Base-by-base conservation (phyloP, 73 alveolate species). In the Loxodes magnus region DNA sequence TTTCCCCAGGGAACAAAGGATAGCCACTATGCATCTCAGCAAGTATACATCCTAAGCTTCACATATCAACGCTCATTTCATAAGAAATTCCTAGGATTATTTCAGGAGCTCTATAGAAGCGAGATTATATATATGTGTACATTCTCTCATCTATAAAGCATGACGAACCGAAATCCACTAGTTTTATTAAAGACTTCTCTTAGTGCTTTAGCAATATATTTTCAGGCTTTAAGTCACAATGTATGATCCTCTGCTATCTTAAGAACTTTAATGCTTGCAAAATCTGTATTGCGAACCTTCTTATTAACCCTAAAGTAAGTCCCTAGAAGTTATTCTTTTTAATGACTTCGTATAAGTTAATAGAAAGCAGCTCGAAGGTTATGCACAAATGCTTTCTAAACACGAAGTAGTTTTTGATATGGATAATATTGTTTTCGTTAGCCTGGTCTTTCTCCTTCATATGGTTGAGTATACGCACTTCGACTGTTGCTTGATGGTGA, bases 51-150 rank as follows among this genome's bases (percentile, higher is more conserved):
- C 89, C 98, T 37, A 90, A 79, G 39, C 93, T 71, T 97, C 98
- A 90, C 88, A 90, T 90, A 79, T 90, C 98, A 23, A 87, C 88
- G 12, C 89, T 87, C 25, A 71, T 77, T 27, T 88, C 84, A 64
- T 90, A 90, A 23, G 81, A 73, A 41, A 87, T 73, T 9, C 98
- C 98, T 25, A 90, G 79, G 43, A 90, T 90, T 4, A 90, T 87
- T 62, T 90, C 98, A 22, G 98, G 98, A 5, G 96, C 94, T 63
- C 98, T 56, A 63, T 90, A 90, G 57, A 78, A 88, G 53, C 98
- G 50, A 41, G 94, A 70, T 53, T 90, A 80, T 3, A 90, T 87
- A 51, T 90, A 83, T 9, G 95, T 83, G 51, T 83, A 79, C 10
- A 71, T 55, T 30, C 67, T 35, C 52, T 79, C 72, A 0, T 52